Conservation (phyloP, 352 stramenopile species). For the Globisporangium camurandrum region DNA sequence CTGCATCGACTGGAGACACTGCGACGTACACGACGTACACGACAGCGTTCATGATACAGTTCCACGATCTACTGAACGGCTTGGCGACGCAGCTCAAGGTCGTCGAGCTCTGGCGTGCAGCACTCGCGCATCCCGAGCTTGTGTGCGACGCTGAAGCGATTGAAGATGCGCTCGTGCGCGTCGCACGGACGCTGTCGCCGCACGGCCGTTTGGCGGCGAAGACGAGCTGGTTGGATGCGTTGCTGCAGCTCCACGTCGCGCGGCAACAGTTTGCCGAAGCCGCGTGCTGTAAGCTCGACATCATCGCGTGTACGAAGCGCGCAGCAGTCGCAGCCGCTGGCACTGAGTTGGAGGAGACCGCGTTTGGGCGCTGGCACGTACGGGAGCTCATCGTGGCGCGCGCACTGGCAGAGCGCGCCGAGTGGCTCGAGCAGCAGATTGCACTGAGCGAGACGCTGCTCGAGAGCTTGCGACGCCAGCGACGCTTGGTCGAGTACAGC, state of each 20-base stretch:
- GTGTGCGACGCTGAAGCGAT: slow-evolving; percentile 44
- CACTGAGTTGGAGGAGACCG: background rate
- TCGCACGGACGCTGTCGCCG: slow-evolving; percentile 44
- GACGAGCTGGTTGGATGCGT: slow-evolving; percentile 44
- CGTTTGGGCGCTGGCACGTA: slow-evolving; percentile 21
- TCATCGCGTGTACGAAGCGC: slow-evolving; percentile 28
- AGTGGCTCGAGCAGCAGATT: slow-evolving; percentile 45
- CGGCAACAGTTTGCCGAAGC: slow-evolving; percentile 44
- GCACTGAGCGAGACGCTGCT: slow-evolving; percentile 51
- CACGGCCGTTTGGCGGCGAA: slow-evolving; percentile 57
- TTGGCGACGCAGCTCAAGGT: slow-evolving; percentile 47
- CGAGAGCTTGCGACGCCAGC: slow-evolving; percentile 20
- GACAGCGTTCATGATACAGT: slow-evolving; percentile 35
- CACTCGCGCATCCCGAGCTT: slow-evolving; percentile 16
- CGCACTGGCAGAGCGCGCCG: slow-evolving; percentile 30
- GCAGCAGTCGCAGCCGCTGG: slow-evolving; percentile 4
- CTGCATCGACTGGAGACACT: too few relatives aligned
- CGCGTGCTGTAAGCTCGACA: slow-evolving; percentile 42
- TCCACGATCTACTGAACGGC: slow-evolving; percentile 37
- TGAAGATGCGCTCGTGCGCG: slow-evolving; percentile 45
- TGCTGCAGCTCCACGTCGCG: slow-evolving; percentile 41
- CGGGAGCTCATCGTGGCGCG: slow-evolving; percentile 31
- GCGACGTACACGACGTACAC: background rate
- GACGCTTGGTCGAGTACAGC: slow-evolving; percentile 38
- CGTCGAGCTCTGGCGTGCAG: slow-evolving; percentile 45